Evolutionary conservation across 2,329 filamentous ascomycete species (phyloP).

Genomic region (Chaetomium globosum): DNA sequence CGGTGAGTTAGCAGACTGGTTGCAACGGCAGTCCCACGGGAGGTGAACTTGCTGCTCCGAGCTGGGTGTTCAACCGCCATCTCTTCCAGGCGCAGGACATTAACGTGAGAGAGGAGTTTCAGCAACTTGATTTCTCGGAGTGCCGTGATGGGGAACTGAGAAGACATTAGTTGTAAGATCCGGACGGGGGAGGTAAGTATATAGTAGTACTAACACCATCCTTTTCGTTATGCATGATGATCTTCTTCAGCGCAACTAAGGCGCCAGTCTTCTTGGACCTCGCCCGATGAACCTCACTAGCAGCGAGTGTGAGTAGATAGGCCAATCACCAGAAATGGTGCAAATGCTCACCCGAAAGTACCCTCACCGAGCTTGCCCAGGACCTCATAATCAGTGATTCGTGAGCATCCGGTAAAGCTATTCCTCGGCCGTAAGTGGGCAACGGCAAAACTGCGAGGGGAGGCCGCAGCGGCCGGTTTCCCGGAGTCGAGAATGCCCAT

Average conservation of each 20-base stretch:
- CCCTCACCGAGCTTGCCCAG: constrained; percentile 87
- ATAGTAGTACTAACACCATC: constrained; percentile 68
- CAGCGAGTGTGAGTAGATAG: constrained; percentile 25
- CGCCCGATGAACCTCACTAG: constrained; percentile 86
- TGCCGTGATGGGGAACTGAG: constrained; percentile 91
- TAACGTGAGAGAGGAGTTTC: constrained; percentile 89
- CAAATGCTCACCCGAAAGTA: constrained; percentile 76
- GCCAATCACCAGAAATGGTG: not conserved
- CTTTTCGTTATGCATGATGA: constrained; percentile 99
- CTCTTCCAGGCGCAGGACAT: constrained; percentile 84
- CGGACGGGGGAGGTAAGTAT: constrained; percentile 2
- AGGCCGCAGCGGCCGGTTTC: constrained; percentile 41
- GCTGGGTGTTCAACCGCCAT: constrained; percentile 87
- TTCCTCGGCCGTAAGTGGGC: constrained; percentile 57
- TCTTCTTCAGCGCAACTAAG: constrained; percentile 92
- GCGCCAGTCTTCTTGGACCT: constrained; percentile 72
- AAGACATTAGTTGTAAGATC: constrained; percentile 14
- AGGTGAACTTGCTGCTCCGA: constrained; percentile 55
- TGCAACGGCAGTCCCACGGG: not conserved
- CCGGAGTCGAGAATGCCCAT: constrained; percentile 37
- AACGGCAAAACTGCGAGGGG: constrained; percentile 60
- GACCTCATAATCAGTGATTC: constrained; percentile 77
- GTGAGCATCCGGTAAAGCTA: constrained; percentile 82
- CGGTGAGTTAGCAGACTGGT: constrained; percentile 29
- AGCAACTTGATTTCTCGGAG: constrained; percentile 96